Evolutionary conservation across 164 flowering plant genomes (phyloP).

Genomic region (Sedum album): DNA sequence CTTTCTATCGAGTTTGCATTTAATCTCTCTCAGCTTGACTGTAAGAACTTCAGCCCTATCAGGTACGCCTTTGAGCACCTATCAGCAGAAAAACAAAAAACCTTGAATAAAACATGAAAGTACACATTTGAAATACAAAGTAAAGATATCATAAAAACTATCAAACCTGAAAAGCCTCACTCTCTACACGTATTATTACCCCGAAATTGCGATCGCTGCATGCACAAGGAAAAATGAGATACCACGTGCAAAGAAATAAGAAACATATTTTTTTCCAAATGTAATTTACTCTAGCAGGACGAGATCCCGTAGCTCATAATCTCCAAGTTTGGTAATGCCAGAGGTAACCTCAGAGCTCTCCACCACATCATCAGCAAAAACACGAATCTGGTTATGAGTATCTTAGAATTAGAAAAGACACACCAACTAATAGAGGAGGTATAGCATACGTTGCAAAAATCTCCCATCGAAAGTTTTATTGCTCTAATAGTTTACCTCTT

Average conservation of each 20-base stretch:
- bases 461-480: not conserved
- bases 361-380: slow-evolving; percentile 91
- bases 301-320: slow-evolving; percentile 96
- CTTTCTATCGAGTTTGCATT: slow-evolving; percentile 69
- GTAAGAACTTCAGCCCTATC: slow-evolving; percentile 84
- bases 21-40: slow-evolving; percentile 84
- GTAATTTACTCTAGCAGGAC: slow-evolving; percentile 83
- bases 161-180: slow-evolving; percentile 92
- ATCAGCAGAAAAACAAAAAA: slow-evolving; percentile 2
- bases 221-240: slow-evolving; percentile 13
- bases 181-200: slow-evolving; percentile 89
- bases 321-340: slow-evolving; percentile 83
- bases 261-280: not conserved
- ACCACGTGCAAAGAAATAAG: not conserved
- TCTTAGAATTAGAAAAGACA: not conserved
- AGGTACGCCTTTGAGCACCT: slow-evolving; percentile 93
- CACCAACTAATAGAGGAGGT: not conserved
- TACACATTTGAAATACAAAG: not conserved
- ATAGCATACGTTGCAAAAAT: slow-evolving; percentile 4
- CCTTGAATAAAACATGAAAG: not conserved
- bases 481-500: slow-evolving; percentile 43
- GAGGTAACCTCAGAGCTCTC: slow-evolving; percentile 97
- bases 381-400: slow-evolving; percentile 48
- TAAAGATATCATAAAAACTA: not conserved
- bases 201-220: slow-evolving; percentile 87